These are phyloP conservation scores for Lepidium aucheri DNA, from an alignment of 345 rosid genomes.

Conservation along the genomic window DNA sequence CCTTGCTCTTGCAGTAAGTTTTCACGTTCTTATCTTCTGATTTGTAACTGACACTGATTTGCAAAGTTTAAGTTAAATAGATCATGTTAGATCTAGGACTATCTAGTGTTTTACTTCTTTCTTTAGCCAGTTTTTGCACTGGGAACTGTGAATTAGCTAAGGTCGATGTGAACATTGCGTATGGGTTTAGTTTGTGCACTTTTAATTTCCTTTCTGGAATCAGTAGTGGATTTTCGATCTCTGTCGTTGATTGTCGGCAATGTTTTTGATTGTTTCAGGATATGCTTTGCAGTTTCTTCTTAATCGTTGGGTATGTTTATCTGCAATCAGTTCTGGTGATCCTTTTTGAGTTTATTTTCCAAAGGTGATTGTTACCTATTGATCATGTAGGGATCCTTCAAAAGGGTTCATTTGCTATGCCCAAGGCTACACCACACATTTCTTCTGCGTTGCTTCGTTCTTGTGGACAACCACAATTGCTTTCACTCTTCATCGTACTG, in stretches of 20 bases:
- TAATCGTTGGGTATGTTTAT: slow-evolving; percentile 63
- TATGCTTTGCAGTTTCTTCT: slow-evolving; percentile 96
- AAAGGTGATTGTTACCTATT: neutral
- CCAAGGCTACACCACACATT: slow-evolving; percentile 79
- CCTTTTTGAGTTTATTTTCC: neutral
- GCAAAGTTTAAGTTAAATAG: neutral
- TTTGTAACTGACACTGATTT: neutral
- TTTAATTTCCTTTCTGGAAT: neutral
- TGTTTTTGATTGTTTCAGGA: slow-evolving; percentile 43
- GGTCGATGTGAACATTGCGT: neutral
- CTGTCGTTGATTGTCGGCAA: neutral
- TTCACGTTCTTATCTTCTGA: neutral
- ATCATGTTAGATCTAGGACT: slow-evolving; percentile 2
- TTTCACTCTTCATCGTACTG: slow-evolving; percentile 94
- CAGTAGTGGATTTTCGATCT: neutral
- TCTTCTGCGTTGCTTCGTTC: slow-evolving; percentile 93
- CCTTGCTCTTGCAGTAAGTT: slow-evolving; percentile 77
- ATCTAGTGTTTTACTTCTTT: neutral
- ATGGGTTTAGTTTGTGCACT: neutral
- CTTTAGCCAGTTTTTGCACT: neutral
- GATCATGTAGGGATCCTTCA: slow-evolving; percentile 72
- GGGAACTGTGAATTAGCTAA: neutral
- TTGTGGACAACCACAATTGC: slow-evolving; percentile 96
- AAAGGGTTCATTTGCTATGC: slow-evolving; percentile 79
- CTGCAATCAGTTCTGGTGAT: neutral